These are phyloP conservation scores for Cutaneotrichosporon cavernicola DNA, from an alignment of 1,284 basidiomycete genomes.

Conservation along the genomic window DNA sequence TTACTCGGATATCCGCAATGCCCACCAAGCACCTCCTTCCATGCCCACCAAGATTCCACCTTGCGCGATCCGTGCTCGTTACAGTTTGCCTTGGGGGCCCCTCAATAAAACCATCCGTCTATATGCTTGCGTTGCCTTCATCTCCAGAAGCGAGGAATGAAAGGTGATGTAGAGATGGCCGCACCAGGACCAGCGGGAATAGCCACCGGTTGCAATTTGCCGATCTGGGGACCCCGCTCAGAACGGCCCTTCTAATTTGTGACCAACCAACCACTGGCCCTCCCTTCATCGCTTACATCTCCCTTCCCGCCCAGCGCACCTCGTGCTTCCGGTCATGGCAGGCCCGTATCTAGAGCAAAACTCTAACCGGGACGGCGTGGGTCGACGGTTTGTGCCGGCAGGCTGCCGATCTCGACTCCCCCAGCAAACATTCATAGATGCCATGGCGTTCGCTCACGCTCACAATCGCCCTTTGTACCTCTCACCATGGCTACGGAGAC, in stretches of 20 bases:
- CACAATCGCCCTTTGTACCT: neutral
- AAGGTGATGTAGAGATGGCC: no score
- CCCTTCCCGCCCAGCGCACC: no score
- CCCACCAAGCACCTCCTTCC: no score
- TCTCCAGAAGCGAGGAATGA: no score
- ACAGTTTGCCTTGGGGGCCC: no score
- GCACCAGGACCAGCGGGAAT: neutral
- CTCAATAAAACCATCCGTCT: no score
- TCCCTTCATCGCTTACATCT: no score
- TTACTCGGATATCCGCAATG: no score
- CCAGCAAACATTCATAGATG: neutral
- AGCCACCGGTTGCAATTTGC: neutral
- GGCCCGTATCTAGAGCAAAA: neutral
- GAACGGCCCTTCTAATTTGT: neutral
- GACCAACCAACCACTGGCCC: no score
- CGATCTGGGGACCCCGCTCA: neutral
- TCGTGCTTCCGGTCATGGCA: neutral
- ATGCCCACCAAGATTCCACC: no score
- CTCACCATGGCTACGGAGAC: neutral
- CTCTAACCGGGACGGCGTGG: neutral
- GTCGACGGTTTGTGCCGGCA: neutral
- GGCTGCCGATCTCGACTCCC: neutral
- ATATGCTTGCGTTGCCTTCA: no score
- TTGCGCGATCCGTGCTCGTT: no score
- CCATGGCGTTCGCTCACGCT: neutral